These are phyloP conservation scores for Neurospora discreta DNA, from an alignment of 495 filamentous ascomycete species.

Conservation along the genomic window DNA sequence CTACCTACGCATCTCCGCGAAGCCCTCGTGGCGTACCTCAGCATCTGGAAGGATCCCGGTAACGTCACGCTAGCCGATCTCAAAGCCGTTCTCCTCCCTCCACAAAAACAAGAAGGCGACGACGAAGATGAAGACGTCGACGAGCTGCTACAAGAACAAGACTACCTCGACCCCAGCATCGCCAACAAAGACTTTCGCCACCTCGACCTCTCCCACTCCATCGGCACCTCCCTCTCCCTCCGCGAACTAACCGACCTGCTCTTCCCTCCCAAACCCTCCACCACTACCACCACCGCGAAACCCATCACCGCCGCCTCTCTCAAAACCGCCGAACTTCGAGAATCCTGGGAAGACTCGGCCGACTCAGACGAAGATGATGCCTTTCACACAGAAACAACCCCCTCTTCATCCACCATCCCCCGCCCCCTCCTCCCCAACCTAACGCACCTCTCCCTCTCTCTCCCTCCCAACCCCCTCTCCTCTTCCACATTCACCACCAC, in stretches of 20 bases:
- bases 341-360: constrained; percentile 29
- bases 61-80: constrained; percentile 37
- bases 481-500: background rate
- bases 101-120: constrained; percentile 14
- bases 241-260: constrained; percentile 49
- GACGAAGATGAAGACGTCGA: constrained; percentile 16
- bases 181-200: constrained; percentile 44
- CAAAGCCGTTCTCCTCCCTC: constrained; percentile 24
- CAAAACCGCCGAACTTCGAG: background rate
- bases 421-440: constrained; percentile 34
- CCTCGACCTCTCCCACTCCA: constrained; percentile 52
- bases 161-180: constrained; percentile 4
- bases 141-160: constrained; percentile 1
- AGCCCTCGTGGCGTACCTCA: constrained; percentile 52
- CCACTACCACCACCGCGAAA: background rate
- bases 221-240: constrained; percentile 48
- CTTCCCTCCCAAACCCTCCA: constrained; percentile 10
- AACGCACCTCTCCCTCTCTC: constrained; percentile 46
- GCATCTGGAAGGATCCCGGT: constrained; percentile 29
- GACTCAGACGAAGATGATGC: constrained; percentile 23
- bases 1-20: constrained; percentile 52
- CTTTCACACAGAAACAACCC: background rate
- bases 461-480: constrained; percentile 19
- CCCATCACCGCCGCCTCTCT: background rate
- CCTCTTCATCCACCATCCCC: constrained; percentile 9